Percentiles rank a stretch among this genome's conserved stretches.
Evolutionary conservation across 2,329 filamentous ascomycete genomes (phyloP).

Genomic region (Emericellopsis cladophorae): DNA sequence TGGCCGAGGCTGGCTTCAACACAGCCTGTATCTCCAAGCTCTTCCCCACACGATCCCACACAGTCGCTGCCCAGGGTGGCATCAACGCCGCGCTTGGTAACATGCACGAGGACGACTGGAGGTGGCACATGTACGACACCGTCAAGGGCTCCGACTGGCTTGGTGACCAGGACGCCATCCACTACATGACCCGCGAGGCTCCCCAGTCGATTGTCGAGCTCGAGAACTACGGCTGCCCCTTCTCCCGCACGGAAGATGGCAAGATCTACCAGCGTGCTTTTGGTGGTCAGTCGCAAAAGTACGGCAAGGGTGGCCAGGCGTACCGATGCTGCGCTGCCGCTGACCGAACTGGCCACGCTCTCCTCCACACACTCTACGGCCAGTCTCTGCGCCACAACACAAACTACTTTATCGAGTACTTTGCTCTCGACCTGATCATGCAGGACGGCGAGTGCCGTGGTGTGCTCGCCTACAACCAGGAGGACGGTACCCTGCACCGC

Average conservation of each 20-base stretch:
- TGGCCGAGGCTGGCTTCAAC: conserved; percentile 82
- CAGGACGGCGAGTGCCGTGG: conserved; percentile 93
- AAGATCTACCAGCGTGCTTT: conserved; percentile 99
- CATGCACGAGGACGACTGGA: conserved; percentile 98
- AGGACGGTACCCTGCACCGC: conserved; percentile 93
- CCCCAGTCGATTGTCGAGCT: conserved; percentile 86
- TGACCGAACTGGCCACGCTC: conserved; percentile 92
- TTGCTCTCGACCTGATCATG: conserved; percentile 94
- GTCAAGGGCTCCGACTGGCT: conserved; percentile 98
- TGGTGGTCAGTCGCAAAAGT: conserved; percentile 92
- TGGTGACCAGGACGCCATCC: conserved; percentile 92
- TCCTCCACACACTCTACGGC: conserved; percentile 96
- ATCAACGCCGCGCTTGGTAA: conserved; percentile 85
- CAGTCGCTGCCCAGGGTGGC: conserved; percentile 69
- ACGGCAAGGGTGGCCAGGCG: conserved; percentile 91
- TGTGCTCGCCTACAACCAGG: conserved; percentile 95
- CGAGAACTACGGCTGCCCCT: conserved; percentile 95
- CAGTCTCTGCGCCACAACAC: conserved; percentile 96
- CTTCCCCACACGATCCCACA: conserved; percentile 77
- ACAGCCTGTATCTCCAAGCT: conserved; percentile 81
- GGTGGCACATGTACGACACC: conserved; percentile 99
- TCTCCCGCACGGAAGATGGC: conserved; percentile 91
- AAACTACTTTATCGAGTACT: conserved; percentile 99
- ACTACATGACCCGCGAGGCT: conserved; percentile 96
- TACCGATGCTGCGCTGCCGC: conserved; percentile 95